These are phyloP conservation scores for Penicillium pulvis DNA, from an alignment of 495 filamentous ascomycete genomes.

Conservation along the genomic window DNA sequence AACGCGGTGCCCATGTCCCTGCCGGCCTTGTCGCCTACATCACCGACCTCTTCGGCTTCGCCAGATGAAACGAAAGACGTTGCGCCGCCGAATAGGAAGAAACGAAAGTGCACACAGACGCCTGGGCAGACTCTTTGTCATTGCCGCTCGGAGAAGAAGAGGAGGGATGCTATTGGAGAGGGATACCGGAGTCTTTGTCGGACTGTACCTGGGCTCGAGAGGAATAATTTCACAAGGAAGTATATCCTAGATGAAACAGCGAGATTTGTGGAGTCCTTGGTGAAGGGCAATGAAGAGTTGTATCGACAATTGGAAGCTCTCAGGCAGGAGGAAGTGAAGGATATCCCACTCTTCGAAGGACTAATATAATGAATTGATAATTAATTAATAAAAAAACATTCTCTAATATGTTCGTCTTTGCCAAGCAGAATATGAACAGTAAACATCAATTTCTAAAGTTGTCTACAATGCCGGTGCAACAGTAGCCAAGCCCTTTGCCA, in stretches of 20 bases:
- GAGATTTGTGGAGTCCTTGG: slow-evolving; percentile 15
- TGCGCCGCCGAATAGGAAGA: slow-evolving; percentile 11
- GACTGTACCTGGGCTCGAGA: slow-evolving; percentile 21
- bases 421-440: background rate
- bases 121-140: slow-evolving; percentile 29
- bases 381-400: background rate
- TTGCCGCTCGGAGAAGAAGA: slow-evolving; percentile 30
- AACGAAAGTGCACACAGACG: slow-evolving; percentile 28
- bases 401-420: background rate
- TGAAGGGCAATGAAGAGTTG: slow-evolving; percentile 20
- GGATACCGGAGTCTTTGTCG: slow-evolving; percentile 22
- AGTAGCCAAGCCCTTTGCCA: slow-evolving; percentile 40
- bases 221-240: slow-evolving; percentile 25
- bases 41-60: slow-evolving; percentile 1
- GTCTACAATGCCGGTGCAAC: slow-evolving; percentile 25
- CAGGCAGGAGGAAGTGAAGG: slow-evolving; percentile 8
- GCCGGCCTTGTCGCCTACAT: background rate
- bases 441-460: background rate
- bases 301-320: slow-evolving; percentile 12
- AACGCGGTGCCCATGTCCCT: background rate
- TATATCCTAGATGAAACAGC: slow-evolving; percentile 26
- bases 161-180: slow-evolving; percentile 24
- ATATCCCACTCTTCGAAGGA: background rate
- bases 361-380: background rate
- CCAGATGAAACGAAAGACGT: background rate